Evolutionary conservation across 73 alveolate species (phyloP).

Genomic region (Tetrahymena borealis): DNA sequence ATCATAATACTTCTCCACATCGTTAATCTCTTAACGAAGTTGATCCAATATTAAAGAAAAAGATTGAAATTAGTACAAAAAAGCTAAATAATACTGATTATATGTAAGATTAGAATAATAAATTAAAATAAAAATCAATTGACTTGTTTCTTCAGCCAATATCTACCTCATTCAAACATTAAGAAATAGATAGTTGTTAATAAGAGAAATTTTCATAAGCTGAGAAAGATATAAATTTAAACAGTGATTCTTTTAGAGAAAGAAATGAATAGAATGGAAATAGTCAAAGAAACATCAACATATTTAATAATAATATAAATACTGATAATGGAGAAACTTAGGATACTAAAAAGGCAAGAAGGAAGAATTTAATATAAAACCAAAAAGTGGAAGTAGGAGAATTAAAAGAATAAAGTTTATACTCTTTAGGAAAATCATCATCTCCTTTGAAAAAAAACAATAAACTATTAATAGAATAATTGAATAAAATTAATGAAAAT

Average conservation of each 20-base stretch:
- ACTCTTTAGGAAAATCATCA: no score
- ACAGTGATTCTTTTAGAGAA: no score
- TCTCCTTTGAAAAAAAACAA: background rate
- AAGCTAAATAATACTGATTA: background rate
- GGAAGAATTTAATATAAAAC: no score
- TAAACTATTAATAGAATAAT: background rate
- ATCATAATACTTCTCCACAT: background rate
- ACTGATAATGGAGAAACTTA: no score
- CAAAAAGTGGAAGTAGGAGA: no score
- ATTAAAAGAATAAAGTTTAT: no score
- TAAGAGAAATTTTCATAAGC: background rate
- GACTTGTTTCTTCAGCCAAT: background rate
- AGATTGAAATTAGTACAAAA: background rate
- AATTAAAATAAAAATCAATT: background rate
- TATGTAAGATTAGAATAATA: background rate
- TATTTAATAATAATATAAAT: no score
- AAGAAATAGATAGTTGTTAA: background rate
- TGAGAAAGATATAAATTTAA: background rate
- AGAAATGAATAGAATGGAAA: no score
- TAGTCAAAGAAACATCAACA: no score
- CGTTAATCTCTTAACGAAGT: background rate
- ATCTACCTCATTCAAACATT: background rate
- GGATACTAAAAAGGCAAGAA: no score
- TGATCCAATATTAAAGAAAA: background rate
- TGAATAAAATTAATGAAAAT: no score